Evolutionary conservation across 2,329 filamentous ascomycete species (phyloP).

Genomic region (Claviceps cyperi): DNA sequence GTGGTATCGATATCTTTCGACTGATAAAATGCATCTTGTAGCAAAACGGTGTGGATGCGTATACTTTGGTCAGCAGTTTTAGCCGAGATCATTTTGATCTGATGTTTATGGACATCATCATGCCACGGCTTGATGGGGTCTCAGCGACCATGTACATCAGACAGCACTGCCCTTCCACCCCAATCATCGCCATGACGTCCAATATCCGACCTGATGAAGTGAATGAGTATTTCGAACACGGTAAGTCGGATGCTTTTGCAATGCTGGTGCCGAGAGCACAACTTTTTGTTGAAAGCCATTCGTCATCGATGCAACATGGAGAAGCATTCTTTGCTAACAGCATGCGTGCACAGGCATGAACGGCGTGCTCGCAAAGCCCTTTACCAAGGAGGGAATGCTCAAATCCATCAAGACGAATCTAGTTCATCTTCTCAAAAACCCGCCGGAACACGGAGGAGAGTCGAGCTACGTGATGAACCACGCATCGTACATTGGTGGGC

Average conservation of each 20-base stretch:
- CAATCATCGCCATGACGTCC: constrained; percentile 96
- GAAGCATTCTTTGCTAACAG: not conserved
- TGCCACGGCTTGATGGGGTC: constrained; percentile 91
- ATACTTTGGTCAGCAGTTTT: constrained; percentile 56
- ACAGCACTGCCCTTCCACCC: constrained; percentile 66
- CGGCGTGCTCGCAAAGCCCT: constrained; percentile 91
- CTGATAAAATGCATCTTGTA: constrained; percentile 4
- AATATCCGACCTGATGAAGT: constrained; percentile 96
- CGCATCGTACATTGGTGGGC: constrained; percentile 21
- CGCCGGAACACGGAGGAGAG: constrained; percentile 28
- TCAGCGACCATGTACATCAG: constrained; percentile 89
- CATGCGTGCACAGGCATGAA: constrained; percentile 61
- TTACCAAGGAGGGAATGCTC: constrained; percentile 76
- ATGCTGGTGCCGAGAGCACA: not conserved
- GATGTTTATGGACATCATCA: constrained; percentile 89
- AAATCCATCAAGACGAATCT: constrained; percentile 82
- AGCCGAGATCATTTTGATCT: constrained; percentile 41
- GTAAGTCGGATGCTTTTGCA: constrained; percentile 36
- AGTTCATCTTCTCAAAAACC: constrained; percentile 63
- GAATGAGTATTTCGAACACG: constrained; percentile 91
- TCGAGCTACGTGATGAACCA: constrained; percentile 20
- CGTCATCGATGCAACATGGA: not conserved
- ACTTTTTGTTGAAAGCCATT: not conserved
- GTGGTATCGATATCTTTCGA: too few relatives aligned
- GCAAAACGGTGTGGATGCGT: constrained; percentile 75